Conservation (phyloP, 805 yeast species). For the Myxozyma nipponensis region DNA sequence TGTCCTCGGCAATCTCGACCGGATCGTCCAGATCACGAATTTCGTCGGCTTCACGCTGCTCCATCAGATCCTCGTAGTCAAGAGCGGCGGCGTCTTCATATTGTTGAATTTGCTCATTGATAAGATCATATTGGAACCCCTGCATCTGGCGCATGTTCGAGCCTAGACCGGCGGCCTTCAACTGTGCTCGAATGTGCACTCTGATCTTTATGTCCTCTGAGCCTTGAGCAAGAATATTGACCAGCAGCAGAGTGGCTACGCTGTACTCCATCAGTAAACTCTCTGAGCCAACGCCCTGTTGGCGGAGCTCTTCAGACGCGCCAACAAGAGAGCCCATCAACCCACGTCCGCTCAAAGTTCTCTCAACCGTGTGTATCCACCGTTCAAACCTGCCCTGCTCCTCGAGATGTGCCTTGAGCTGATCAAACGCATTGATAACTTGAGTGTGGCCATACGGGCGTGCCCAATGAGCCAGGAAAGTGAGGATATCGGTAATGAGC, state of each 20-base stretch:
- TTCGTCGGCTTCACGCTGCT: conserved; percentile 41
- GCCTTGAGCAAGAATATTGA: conserved; percentile 53
- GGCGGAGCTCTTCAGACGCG: conserved; percentile 75
- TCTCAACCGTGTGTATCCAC: conserved; percentile 66
- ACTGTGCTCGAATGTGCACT: conserved; percentile 55
- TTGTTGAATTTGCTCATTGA: conserved; percentile 62
- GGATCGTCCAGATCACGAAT: conserved; percentile 67
- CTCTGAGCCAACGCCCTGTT: conserved; percentile 51
- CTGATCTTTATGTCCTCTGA: conserved; percentile 40
- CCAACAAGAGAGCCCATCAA: conserved; percentile 89
- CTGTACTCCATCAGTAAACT: conserved; percentile 66
- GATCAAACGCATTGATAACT: conserved; percentile 52
- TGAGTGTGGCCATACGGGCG: conserved; percentile 51
- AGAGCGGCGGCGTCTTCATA: conserved; percentile 54
- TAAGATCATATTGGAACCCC: conserved; percentile 51
- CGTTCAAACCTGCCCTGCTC: conserved; percentile 55
- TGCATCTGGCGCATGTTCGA: conserved; percentile 51
- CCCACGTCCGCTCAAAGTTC: conserved; percentile 79
- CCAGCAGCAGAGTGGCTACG: conserved; percentile 62
- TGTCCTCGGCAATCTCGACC: conserved; percentile 56
- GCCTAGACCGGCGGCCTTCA: conserved; percentile 55
- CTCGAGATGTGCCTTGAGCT: conserved; percentile 41
- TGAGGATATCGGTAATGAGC: conserved; percentile 72
- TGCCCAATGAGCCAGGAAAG: conserved; percentile 49
- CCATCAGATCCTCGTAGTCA: conserved; percentile 49